Base-by-base conservation (phyloP, 169 alveolate genomes). In the Plasmodium inui region DNA sequence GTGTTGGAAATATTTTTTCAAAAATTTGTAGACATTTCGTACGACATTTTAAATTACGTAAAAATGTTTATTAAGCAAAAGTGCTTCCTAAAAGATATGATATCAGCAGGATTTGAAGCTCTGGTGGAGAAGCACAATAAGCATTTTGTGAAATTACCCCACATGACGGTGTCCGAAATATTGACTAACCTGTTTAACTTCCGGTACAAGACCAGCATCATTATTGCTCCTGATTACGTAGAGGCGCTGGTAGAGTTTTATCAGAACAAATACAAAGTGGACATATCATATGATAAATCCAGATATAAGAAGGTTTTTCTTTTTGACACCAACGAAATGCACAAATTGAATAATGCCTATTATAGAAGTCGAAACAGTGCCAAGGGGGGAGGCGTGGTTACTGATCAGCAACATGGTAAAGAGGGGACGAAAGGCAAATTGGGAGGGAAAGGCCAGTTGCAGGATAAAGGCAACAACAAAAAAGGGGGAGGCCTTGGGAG, bases 61-160 rank as follows among this genome's bases (percentile, higher is more conserved):
- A 88, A 88, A 78, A 88, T 72, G 46, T 78, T 55, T 74, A 78
- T 28, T n/a, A 88, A 88, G 70, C 86, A 88, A 72, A 88, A 88
- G 80, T 76, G 46, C 70, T 57, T 88, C 3, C 30, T 88, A 19
- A 88, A 78, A 28, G 93, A 88, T 22, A 88, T 88, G 93, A 78
- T 88, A 17, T 88, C 81, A 78, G 93, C 93, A 28, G 93, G 93
- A 26, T 88, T 88, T 78, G 93, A 88, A n/a, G 88, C 88, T 19
- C 73, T 88, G 4, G 93, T 88, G 4, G 93, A 88, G 55, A 88
- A 78, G 19, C 85, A 76, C 41, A 55, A 78, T 39, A 88, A 88
- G 44, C 71, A 76, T 88, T 88, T 88, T 78, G 28, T 76, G 0
- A 88, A 78, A 46, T 53, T 76, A 0, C 89, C 93, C 9, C 46